A percentile compares a stretch with the other conserved stretches of the same genome.
These are phyloP conservation scores for Omphalotus guepiniiformis DNA, from an alignment of 768 basidiomycete genomes.

Conservation along the genomic window DNA sequence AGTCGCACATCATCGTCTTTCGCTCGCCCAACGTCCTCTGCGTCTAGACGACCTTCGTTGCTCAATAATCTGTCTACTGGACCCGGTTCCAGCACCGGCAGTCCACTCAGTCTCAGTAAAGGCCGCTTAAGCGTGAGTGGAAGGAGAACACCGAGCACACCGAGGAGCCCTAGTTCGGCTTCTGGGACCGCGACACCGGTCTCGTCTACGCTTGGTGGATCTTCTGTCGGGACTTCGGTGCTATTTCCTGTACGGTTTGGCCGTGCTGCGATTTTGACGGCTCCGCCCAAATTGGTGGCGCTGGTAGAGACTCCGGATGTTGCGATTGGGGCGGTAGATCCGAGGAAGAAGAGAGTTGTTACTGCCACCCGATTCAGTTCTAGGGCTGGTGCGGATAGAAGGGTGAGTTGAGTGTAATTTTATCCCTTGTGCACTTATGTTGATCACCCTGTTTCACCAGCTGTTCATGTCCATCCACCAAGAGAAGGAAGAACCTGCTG, in stretches of 20 bases:
- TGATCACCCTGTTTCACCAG: constrained; percentile 34
- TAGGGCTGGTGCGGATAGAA: constrained; percentile 73
- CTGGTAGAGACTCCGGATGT: constrained; percentile 86
- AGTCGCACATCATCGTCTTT: constrained; percentile 48
- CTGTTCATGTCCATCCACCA: constrained; percentile 82
- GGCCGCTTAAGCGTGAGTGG: constrained; percentile 21
- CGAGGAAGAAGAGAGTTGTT: constrained; percentile 76
- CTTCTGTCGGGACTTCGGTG: constrained; percentile 17
- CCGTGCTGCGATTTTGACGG: constrained; percentile 71
- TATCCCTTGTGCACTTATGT: background rate
- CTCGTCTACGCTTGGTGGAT: constrained; percentile 22
- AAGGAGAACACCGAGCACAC: constrained; percentile 38
- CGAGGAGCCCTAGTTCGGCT: constrained; percentile 46
- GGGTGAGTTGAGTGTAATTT: constrained; percentile 44
- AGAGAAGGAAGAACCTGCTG: constrained; percentile 40
- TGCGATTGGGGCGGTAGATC: constrained; percentile 86
- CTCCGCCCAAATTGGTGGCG: constrained; percentile 79
- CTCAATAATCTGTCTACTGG: constrained; percentile 9
- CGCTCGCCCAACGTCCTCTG: constrained; percentile 48
- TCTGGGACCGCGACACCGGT: constrained; percentile 38
- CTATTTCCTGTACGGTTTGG: constrained; percentile 52
- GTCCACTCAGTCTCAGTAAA: too few relatives aligned
- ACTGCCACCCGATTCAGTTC: constrained; percentile 88
- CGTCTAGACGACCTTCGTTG: constrained; percentile 9
- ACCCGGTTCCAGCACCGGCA: background rate